Percentiles rank a stretch among this genome's conserved stretches.
phyloP scores from a whole-genome alignment of 352 stramenopile species.

The Pythium utonaiense region DNA sequence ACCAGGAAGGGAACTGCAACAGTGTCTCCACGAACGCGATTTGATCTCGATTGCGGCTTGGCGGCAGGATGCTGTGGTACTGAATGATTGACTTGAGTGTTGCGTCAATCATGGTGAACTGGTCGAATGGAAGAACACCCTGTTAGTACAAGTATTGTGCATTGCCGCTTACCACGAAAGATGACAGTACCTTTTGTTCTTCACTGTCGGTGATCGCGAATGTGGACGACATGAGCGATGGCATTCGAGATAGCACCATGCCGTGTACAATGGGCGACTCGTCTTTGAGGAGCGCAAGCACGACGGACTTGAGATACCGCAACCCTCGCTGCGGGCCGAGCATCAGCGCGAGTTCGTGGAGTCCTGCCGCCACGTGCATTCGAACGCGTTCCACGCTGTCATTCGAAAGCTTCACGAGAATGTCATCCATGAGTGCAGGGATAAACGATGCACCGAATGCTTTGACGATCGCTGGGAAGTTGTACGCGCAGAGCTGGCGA shows the following conservation, averaged over 20 bases:
- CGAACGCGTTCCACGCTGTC: constrained; percentile 32
- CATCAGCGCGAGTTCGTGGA: constrained; percentile 69
- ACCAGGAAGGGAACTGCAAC: constrained; percentile 53
- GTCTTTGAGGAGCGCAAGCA: constrained; percentile 61
- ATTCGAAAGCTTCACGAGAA: constrained; percentile 48
- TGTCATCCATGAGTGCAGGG: constrained; percentile 66
- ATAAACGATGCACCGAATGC: constrained; percentile 55
- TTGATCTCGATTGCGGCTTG: constrained; percentile 69
- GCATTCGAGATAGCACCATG: constrained; percentile 49
- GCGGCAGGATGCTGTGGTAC: constrained; percentile 64
- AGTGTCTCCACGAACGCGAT: constrained; percentile 63
- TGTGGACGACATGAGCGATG: constrained; percentile 47
- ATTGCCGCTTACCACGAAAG: not conserved
- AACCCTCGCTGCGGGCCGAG: constrained; percentile 54
- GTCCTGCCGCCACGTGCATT: constrained; percentile 56
- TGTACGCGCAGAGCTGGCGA: constrained; percentile 67
- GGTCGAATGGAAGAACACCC: not conserved
- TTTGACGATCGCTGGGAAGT: constrained; percentile 77
- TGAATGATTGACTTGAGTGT: constrained; percentile 65
- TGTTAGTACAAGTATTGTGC: not conserved
- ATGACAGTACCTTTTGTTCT: constrained; percentile 56
- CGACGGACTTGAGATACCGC: constrained; percentile 59
- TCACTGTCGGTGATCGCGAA: constrained; percentile 52
- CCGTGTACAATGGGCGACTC: constrained; percentile 58
- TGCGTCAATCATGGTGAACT: constrained; percentile 50